Evolutionary conservation across 192 early-diverging fungal genomes (phyloP), one percentile per base, ranked within the genome.

Genomic region (Funneliformis geosporum): DNA sequence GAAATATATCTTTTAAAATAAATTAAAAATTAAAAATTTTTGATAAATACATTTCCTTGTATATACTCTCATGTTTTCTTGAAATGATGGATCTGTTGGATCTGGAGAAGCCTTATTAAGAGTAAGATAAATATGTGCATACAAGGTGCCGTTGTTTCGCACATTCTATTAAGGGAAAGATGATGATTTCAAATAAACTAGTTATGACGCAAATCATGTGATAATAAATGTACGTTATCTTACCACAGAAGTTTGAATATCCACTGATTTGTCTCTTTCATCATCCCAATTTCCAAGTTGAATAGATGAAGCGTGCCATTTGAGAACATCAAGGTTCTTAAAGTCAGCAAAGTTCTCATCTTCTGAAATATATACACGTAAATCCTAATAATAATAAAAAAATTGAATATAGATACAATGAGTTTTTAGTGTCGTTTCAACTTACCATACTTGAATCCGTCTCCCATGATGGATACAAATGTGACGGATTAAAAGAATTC

Each of bases 71-170:
- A 83, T 78, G 69, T 88, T 82, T 55, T 82, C 27, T 62, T 83
- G 75, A 76, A 83, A 91, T 6, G 50, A 73, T 38, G 50, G 60
- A 59, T 80, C 71, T 11, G 43, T 23, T 16, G 90, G 90, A 80
- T 90, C 73, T 44, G 88, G 80, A 7, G 83, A 61, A 7, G 81
- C 79, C 27, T 80, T 79, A 10, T 85, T 64, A 43, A 84, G 84
- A 39, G 82, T 78, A 44, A 91, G 79, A 87, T 87, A 91, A n/a
- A 91, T 83, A 59, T 91, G 90, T 39, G 90, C 90, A 66, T 87
- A 91, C 0, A 89, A 70, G 14, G 90, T 87, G 47, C 87, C 89
- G 73, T 91, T 91, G 43, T 88, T 76, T 77, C 86, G 87, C 4
- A 90, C 82, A 73, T 84, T 75, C 89, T 87, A 70, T 33, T 33